Evolutionary conservation across 108 stramenopile species (phyloP).

Genomic region (Discostella stelligeroides): DNA sequence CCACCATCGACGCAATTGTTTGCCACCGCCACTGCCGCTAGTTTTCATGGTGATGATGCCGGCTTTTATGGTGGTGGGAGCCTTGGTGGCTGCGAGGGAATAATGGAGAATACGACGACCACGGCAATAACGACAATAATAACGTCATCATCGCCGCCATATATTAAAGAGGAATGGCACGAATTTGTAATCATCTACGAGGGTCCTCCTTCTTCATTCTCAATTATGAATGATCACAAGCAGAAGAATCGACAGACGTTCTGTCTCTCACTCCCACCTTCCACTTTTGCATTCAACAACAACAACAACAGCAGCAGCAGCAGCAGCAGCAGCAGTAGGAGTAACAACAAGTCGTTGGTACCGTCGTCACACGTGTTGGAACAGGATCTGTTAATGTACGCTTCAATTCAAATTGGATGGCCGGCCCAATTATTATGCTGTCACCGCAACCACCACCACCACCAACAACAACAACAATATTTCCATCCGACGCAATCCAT

Average conservation of each 20-base stretch:
- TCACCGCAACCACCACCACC: neutral
- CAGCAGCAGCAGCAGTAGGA: neutral
- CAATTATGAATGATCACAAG: neutral
- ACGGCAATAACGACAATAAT: neutral
- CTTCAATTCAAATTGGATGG: constrained; percentile 27
- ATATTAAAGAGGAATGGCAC: constrained; percentile 16
- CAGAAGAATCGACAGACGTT: constrained; percentile 16
- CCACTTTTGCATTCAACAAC: neutral
- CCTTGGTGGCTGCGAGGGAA: neutral
- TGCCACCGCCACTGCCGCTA: too few relatives aligned
- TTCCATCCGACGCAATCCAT: neutral
- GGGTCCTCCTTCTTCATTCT: constrained; percentile 15
- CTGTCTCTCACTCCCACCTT: constrained; percentile 24
- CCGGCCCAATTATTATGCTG: constrained; percentile 30
- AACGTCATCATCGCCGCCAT: neutral
- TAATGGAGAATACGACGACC: neutral
- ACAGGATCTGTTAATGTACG: constrained; percentile 8
- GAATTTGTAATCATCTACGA: constrained; percentile 37
- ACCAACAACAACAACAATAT: neutral
- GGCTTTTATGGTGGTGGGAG: too few relatives aligned
- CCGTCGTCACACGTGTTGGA: constrained; percentile 9
- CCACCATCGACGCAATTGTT: too few relatives aligned
- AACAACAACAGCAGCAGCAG: neutral
- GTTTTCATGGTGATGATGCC: too few relatives aligned
- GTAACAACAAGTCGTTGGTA: neutral